Evolutionary conservation across 2,329 filamentous ascomycete genomes (phyloP), one percentile per base, ranked within the genome.

Genomic region (Calonectria ilicicola): DNA sequence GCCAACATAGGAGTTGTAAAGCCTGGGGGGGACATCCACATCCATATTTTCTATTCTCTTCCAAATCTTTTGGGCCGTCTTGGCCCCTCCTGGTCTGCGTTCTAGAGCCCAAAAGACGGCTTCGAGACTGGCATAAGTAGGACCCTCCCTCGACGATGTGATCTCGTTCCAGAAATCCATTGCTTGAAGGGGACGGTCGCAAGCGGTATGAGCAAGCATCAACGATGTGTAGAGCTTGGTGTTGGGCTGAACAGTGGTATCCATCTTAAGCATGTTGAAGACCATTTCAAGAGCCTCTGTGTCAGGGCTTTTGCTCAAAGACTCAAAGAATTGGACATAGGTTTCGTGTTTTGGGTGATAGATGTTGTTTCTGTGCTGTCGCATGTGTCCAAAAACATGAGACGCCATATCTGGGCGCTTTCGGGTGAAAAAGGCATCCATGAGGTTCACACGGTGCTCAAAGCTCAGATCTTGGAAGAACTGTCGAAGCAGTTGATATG

Each of bases 261-360:
- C 97, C 82, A 98, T 92, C 85, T 98, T 98, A 76, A 98, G 88
- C 91, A 98, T 96, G 81, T 98, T 98, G 85, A 98, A 94, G 2
- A 98, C 90, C 74, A 93, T 91, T 71, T 92, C 91, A 23, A 98
- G 85, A 49, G 91, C 92, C 69, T 94, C 91, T 1, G 85, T 35
- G 67, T 87, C 85, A 1, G 84, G 84, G 49, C 85, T 83, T n/a
- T 84, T 83, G 4, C 93, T 92, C 27, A 98, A 90, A 2, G 95
- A 94, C 72, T 94, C 90, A 70, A 98, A 93, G 74, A 93, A 96
- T 40, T 89, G 85, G 4, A 94, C 89, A 81, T 99, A 99, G 6
- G 93, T 94, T 53, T 94, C 92, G 12, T 90, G 84, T 3, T 88
- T 92, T 0, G 97, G 95, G 1, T 93, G 91, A 26, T 91, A 90